phyloP scores from a whole-genome alignment of 768 basidiomycete species.

The Sporobolomyces roseus region DNA sequence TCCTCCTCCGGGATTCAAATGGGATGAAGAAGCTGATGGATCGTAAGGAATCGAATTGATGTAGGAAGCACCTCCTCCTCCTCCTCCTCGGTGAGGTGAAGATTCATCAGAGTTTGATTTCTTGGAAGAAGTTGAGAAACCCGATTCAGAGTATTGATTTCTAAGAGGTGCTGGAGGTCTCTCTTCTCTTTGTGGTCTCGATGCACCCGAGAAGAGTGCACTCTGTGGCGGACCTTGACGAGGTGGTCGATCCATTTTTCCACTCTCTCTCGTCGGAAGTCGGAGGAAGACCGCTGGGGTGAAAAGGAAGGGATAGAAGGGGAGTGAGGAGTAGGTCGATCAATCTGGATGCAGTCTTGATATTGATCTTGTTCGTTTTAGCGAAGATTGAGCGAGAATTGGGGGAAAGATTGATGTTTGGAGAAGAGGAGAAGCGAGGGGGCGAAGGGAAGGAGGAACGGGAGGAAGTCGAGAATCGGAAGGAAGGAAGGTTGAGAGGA shows the following conservation, averaged over 20 bases:
- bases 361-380: too few species aligned
- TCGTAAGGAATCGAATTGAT: slow-evolving; percentile 1
- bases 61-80: neutral
- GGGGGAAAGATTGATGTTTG: too few species aligned
- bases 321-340: too few species aligned
- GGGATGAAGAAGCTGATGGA: neutral
- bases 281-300: too few species aligned
- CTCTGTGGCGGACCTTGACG: slow-evolving; percentile 1
- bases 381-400: too few species aligned
- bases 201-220: slow-evolving; percentile 7
- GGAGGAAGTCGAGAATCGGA: too few species aligned
- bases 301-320: too few species aligned
- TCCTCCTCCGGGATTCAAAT: neutral
- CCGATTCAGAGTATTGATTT: neutral
- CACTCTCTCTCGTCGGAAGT: too few species aligned
- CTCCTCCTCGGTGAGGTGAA: neutral
- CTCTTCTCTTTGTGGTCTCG: neutral
- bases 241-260: neutral
- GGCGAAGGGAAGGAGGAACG: neutral
- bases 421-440: neutral
- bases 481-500: too few species aligned
- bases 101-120: slow-evolving; percentile 2
- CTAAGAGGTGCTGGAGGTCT: neutral
- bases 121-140: slow-evolving; percentile 6
- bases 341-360: too few species aligned